Base-by-base conservation (phyloP, 208 protist species). In the Angomonas desouzai region DNA sequence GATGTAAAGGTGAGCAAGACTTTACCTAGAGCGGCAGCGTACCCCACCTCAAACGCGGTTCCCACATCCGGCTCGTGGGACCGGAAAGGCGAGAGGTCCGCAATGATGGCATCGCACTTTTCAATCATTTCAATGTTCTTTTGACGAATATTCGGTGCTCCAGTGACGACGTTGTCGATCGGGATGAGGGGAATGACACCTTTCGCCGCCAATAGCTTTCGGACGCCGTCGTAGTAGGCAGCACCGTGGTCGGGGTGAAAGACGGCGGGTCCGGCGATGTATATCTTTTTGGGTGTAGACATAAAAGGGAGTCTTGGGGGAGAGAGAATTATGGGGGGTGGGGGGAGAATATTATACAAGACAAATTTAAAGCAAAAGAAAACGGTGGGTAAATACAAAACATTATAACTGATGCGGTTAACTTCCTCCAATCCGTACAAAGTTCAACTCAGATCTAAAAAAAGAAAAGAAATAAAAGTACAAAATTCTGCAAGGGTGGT, bases 41-140 rank as follows among this genome's bases (percentile, higher is more conserved):
- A 93, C 66, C 87, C 87, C n/a, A 93, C 76, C 62, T 93, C 83
- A 48, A 93, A 93, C 13, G 87, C 78, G 0, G 87, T 93, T 43
- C 87, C 87, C 36, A 74, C 80, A 55, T 93, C 87, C 1, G 87
- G 79, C 57, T 93, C 87, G 20, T 83, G 66, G 0, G 83, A 89
- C 32, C 83, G 83, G 47, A 93, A 93, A 1, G 87, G 87, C 2
- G 87, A 93, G 0, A 93, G 71, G 55, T 93, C 83, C 10, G 87
- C 87, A 62, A 93, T 93, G 55, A 93, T 77, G 32, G 83, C 80
- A 60, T 93, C 83, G 34, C 83, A 90, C 7, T 56, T 30, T 33
- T 76, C 23, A 20, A 93, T 93, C 81, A 90, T 83, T 10, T 81
- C 78, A 32, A 93, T 84, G 60, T 93, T 93, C 56, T 84, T 87